These are phyloP conservation scores for Staphylotrichum tortipilum DNA, from an alignment of 495 filamentous ascomycete species.

Conservation along the genomic window DNA sequence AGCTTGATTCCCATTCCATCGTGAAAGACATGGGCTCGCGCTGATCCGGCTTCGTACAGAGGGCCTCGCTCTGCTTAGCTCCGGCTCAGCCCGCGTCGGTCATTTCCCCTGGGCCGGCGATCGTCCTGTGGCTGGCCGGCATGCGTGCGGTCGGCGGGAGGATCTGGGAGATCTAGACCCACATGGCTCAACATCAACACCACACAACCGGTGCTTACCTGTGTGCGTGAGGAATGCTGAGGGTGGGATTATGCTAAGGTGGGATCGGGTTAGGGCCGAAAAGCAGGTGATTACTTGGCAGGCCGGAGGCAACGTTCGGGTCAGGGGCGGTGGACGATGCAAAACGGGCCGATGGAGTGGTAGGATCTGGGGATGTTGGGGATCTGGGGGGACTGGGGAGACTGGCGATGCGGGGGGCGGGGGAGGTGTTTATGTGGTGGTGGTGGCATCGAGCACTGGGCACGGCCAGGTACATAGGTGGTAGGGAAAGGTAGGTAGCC, in stretches of 20 bases:
- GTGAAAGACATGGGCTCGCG: background rate
- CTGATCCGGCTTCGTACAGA: background rate
- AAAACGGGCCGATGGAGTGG: no score
- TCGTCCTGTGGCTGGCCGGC: conserved; percentile 1
- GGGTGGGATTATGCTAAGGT: background rate
- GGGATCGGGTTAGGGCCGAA: no score
- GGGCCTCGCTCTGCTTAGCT: background rate
- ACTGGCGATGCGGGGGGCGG: no score
- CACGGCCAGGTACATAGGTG: no score
- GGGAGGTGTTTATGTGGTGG: no score
- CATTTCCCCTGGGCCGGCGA: background rate
- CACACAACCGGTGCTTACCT: conserved; percentile 1
- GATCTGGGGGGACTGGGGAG: no score
- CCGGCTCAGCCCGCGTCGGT: background rate
- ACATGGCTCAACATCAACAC: background rate
- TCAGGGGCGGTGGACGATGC: no score
- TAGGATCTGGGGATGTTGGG: no score
- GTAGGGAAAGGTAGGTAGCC: no score
- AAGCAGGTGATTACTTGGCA: no score
- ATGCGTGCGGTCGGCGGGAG: background rate
- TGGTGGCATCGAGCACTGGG: no score
- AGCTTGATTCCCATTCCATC: background rate
- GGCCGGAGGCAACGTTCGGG: no score
- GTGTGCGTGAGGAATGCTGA: background rate
- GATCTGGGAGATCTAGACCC: background rate